phyloP scores from a whole-genome alignment of 768 basidiomycete species.

The Leucosporidium creatinivorum region DNA sequence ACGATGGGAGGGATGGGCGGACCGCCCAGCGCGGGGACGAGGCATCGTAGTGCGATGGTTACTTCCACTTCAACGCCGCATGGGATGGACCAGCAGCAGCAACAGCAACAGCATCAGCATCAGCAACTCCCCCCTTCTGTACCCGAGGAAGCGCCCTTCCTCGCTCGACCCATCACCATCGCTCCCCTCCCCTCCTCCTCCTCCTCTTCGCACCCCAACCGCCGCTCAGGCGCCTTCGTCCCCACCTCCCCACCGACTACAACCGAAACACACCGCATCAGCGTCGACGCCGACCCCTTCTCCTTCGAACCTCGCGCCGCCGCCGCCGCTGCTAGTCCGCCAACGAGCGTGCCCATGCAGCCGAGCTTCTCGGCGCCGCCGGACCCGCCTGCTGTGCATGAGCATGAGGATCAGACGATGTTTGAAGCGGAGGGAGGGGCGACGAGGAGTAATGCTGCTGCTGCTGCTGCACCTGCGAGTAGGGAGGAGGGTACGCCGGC shows the following conservation, averaged over 20 bases:
- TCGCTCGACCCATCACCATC: not conserved
- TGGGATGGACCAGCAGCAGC: conserved; percentile 2
- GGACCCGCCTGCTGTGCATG: not conserved
- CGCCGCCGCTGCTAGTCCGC: too few species aligned
- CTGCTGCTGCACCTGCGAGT: too few species aligned
- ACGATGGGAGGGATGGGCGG: conserved; percentile 20
- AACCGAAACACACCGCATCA: conserved; percentile 21
- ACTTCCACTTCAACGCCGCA: conserved; percentile 5
- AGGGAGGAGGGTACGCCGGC: not conserved
- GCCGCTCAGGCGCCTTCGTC: conserved; percentile 16
- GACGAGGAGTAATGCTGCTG: too few species aligned
- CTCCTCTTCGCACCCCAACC: conserved; percentile 12
- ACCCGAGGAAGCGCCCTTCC: conserved; percentile 4
- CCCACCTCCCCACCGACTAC: conserved; percentile 21
- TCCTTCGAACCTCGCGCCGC: conserved; percentile 23
- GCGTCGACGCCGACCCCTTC: conserved; percentile 29
- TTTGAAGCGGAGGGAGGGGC: not conserved
- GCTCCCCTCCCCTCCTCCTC: not conserved
- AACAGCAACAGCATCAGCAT: conserved; percentile 3
- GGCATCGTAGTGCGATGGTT: conserved; percentile 31
- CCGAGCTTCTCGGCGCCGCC: conserved; percentile 22
- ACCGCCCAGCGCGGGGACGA: conserved; percentile 1
- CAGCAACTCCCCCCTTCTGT: conserved; percentile 9
- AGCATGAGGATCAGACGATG: conserved; percentile 22
- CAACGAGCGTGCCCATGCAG: conserved; percentile 8